phyloP scores from a whole-genome alignment of 805 yeast genomes.

The Myxozyma sirexii region DNA sequence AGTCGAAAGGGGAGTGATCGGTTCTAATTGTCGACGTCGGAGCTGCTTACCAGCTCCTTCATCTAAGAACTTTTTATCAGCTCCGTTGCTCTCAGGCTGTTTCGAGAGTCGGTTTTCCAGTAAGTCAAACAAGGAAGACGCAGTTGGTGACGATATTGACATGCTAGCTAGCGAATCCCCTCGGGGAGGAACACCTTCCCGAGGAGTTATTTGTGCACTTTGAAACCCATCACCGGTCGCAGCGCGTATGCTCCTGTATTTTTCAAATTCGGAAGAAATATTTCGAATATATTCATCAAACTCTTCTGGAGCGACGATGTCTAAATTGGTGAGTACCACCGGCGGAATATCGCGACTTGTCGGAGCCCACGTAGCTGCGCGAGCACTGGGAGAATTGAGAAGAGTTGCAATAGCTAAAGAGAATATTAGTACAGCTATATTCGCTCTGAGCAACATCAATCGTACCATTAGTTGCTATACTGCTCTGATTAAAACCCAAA shows the following conservation, averaged over 20 bases:
- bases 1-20: conserved; percentile 43
- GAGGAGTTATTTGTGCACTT: not conserved
- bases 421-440: not conserved
- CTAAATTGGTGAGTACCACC: conserved; percentile 61
- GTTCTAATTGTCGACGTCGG: conserved; percentile 8
- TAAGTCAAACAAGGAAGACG: conserved; percentile 17
- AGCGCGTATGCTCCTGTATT: conserved; percentile 23
- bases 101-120: conserved; percentile 14
- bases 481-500: conserved; percentile 27
- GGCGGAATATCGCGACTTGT: conserved; percentile 84
- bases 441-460: not conserved
- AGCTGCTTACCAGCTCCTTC: not conserved
- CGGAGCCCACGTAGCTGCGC: conserved; percentile 49
- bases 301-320: conserved; percentile 49
- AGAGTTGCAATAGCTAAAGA: conserved; percentile 27
- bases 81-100: not conserved
- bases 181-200: conserved; percentile 11
- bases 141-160: not conserved
- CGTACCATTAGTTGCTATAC: conserved; percentile 39
- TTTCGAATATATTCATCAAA: conserved; percentile 51
- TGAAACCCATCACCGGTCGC: not conserved
- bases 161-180: conserved; percentile 18
- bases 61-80: not conserved
- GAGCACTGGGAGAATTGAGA: conserved; percentile 24
- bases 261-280: conserved; percentile 50